Conservation (phyloP, 1,284 basidiomycete species). For the Cerrena zonata region DNA sequence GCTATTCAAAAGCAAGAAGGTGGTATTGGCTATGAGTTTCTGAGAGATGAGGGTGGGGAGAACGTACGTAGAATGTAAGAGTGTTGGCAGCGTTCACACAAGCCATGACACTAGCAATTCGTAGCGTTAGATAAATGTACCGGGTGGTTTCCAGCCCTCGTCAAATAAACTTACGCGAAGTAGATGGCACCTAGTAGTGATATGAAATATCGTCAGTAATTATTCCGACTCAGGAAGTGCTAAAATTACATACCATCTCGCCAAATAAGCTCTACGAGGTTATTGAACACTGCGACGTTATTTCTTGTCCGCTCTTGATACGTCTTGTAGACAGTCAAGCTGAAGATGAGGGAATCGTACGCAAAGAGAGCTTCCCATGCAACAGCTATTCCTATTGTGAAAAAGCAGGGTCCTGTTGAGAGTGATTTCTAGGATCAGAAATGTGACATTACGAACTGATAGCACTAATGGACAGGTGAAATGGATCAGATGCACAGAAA, state of each 20-base stretch:
- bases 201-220: background rate
- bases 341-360: slow-evolving; percentile 14
- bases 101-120: slow-evolving; percentile 16
- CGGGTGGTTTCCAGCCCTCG: no score
- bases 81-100: slow-evolving; percentile 12
- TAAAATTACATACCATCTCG: slow-evolving; percentile 13
- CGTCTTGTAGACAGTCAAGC: slow-evolving; percentile 13
- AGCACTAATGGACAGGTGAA: slow-evolving; percentile 15
- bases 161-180: slow-evolving; percentile 12
- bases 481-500: background rate
- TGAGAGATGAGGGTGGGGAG: no score
- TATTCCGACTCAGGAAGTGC: background rate
- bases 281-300: background rate
- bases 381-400: slow-evolving; percentile 12
- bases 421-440: background rate
- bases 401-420: background rate
- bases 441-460: background rate
- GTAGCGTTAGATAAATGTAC: no score
- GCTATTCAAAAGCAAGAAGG: background rate
- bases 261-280: slow-evolving; percentile 10
- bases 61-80: slow-evolving; percentile 15
- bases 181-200: slow-evolving; percentile 13
- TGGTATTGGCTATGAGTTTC: background rate
- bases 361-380: slow-evolving; percentile 17
- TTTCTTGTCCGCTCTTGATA: slow-evolving; percentile 8